phyloP scores from a whole-genome alignment of 192 early-diverging fungal species.

The Coemansia furcata region DNA sequence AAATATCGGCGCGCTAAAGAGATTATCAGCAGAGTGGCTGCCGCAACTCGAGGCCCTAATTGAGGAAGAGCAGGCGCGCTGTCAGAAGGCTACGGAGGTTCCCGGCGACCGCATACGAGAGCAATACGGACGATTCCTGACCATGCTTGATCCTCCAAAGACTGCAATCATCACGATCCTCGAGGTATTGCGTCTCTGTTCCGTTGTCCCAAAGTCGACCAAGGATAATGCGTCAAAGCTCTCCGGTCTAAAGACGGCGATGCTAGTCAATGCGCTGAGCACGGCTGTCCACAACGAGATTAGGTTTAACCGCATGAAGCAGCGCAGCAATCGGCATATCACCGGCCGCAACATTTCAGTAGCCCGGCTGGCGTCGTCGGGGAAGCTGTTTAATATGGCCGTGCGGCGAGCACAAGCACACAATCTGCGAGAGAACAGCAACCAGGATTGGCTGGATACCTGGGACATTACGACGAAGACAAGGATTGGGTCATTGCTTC shows the following conservation, averaged over 20 bases:
- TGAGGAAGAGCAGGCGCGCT: constrained; percentile 61
- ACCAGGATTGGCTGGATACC: constrained; percentile 61
- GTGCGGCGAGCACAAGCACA: constrained; percentile 68
- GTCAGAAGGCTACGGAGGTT: constrained; percentile 24
- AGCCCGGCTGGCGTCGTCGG: constrained; percentile 71
- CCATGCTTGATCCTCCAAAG: constrained; percentile 61
- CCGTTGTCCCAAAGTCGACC: constrained; percentile 53
- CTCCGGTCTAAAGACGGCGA: constrained; percentile 55
- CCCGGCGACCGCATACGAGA: constrained; percentile 18
- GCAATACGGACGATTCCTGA: constrained; percentile 35
- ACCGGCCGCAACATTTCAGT: constrained; percentile 54
- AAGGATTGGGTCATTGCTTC: constrained; percentile 59
- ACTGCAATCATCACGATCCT: constrained; percentile 82
- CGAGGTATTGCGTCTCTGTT: constrained; percentile 68
- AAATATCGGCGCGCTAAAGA: constrained; percentile 56
- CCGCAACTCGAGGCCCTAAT: constrained; percentile 65
- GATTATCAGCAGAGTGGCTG: constrained; percentile 74
- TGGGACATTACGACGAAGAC: constrained; percentile 64
- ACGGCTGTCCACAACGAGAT: constrained; percentile 81
- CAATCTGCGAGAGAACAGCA: constrained; percentile 53
- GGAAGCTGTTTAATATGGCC: constrained; percentile 78
- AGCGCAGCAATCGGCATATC: constrained; percentile 61
- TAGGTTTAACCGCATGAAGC: constrained; percentile 72
- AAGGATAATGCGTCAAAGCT: neutral
- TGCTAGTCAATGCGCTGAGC: constrained; percentile 58